Conservation (phyloP, 768 basidiomycete genomes). For the Termitomyces sp. region DNA sequence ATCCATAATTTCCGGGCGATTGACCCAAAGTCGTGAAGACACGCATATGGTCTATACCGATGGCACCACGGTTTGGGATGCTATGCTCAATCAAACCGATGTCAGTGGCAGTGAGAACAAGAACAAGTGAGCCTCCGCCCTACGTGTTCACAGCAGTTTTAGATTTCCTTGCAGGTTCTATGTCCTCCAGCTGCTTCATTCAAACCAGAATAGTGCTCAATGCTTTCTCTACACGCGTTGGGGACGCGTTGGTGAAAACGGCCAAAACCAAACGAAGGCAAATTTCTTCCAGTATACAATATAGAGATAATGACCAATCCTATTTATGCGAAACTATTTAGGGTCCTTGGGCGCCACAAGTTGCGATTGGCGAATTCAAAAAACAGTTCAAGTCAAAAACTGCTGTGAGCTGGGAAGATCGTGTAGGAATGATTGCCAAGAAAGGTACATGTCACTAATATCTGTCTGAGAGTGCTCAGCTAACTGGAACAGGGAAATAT, state of each 20-base stretch:
- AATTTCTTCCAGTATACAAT: background rate
- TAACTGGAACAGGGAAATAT: slow-evolving; percentile 43
- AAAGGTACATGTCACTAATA: slow-evolving; percentile 32
- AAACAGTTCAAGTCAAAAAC: slow-evolving; percentile 57
- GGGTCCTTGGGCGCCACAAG: slow-evolving; percentile 39
- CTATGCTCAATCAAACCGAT: slow-evolving; percentile 59
- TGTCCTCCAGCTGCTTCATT: slow-evolving; percentile 51
- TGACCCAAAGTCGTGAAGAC: slow-evolving; percentile 21
- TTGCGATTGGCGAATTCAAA: slow-evolving; percentile 48
- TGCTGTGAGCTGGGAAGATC: slow-evolving; percentile 40
- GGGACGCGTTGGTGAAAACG: slow-evolving; percentile 59
- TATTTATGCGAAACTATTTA: slow-evolving; percentile 13
- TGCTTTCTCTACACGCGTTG: slow-evolving; percentile 47
- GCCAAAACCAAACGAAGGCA: slow-evolving; percentile 45
- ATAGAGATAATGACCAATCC: background rate
- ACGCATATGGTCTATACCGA: slow-evolving; percentile 45
- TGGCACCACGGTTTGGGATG: slow-evolving; percentile 43
- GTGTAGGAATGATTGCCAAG: slow-evolving; percentile 46
- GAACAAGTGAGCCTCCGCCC: slow-evolving; percentile 38
- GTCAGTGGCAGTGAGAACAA: slow-evolving; percentile 44
- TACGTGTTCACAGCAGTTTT: background rate
- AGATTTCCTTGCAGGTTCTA: slow-evolving; percentile 38
- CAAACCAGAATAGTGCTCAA: slow-evolving; percentile 29
- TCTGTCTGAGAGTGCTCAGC: background rate
- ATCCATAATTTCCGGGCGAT: background rate